Evolutionary conservation across 2,329 filamentous ascomycete genomes (phyloP), one percentile per base, ranked within the genome.

Genomic region (Exserohilum turcica): DNA sequence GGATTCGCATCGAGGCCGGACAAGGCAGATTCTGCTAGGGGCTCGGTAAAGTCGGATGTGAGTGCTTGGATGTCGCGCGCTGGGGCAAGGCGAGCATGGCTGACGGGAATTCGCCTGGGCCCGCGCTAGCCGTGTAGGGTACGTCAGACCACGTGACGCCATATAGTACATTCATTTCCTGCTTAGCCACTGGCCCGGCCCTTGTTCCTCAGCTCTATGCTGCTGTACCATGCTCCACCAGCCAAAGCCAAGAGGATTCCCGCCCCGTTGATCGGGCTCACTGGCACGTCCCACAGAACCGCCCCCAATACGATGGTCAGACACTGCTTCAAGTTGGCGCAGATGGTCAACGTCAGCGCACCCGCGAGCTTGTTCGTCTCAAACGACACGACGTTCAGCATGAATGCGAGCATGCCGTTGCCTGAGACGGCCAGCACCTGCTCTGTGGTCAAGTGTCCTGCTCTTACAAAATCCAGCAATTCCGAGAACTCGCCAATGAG

Each of bases 311-410:
- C 33, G 12, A 47, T 47, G 27, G 44, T 47, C 3, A 47, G 35
- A 28, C 44, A 47, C 21, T 47, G 44, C 44, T 47, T 47, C 35
- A 47, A 38, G 18, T 47, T 47, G 9, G 44, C 44, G 27, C 44
- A 47, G 12, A 47, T 47, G 10, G 44, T 47, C 44, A 47, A 24
- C 5, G 44, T 47, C 44, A 47, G 35, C 27, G 44, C 44, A 35
- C 44, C 44, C 16, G 44, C 44, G 16, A 47, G 44, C 35, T 47
- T 47, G 27, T 47, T 47, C 24, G 44, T 47, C 18, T 47, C 44
- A 18, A 47, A 47, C 24, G 44, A 47, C 12, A 35, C 44, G 16
- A 47, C 35, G 21, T 47, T 47, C 16, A 47, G 33, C 15, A 28
- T 24, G 27, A 47, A 47, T 6, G 44, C 44, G 24, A 47, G 44